Evolutionary conservation across 2,329 filamentous ascomycete species (phyloP).

Genomic region (Arachnopeziza araneosa): DNA sequence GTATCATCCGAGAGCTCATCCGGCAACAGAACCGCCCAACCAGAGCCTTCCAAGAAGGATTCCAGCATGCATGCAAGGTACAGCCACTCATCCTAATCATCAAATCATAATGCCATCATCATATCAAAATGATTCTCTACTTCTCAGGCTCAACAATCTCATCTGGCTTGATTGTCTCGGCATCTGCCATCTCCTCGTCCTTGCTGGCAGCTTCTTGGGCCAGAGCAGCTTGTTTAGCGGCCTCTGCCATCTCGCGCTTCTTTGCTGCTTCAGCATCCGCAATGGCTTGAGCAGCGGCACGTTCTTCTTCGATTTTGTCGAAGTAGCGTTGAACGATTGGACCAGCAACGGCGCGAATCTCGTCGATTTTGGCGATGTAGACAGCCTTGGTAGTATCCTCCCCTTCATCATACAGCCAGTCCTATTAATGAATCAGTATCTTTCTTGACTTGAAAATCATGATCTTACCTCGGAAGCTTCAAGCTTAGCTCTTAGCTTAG

Average conservation of each 20-base stretch:
- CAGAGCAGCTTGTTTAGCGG: constrained; percentile 41
- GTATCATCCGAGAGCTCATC: neutral
- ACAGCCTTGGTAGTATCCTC: constrained; percentile 91
- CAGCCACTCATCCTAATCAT: constrained; percentile 7
- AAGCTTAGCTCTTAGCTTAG: constrained; percentile 77
- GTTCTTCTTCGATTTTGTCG: constrained; percentile 87
- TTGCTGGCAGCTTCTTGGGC: constrained; percentile 35
- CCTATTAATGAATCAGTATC: constrained; percentile 46
- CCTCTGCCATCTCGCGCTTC: constrained; percentile 33
- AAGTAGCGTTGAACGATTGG: constrained; percentile 92
- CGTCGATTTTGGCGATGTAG: constrained; percentile 92
- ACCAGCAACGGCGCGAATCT: constrained; percentile 84
- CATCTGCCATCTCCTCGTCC: constrained; percentile 61
- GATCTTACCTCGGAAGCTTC: constrained; percentile 74
- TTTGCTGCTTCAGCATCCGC: constrained; percentile 38
- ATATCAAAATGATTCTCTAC: constrained; percentile 13
- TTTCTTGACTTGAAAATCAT: neutral
- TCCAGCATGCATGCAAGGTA: neutral
- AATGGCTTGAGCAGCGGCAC: constrained; percentile 70
- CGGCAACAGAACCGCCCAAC: neutral
- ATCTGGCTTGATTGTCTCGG: constrained; percentile 48
- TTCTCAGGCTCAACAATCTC: constrained; percentile 29
- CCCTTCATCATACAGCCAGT: constrained; percentile 97
- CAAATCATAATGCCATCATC: constrained; percentile 15
- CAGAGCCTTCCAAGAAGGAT: neutral